Evolutionary conservation across 352 stramenopile genomes (phyloP), one percentile per base, ranked within the genome.

Genomic region (Pythium dissimile): DNA sequence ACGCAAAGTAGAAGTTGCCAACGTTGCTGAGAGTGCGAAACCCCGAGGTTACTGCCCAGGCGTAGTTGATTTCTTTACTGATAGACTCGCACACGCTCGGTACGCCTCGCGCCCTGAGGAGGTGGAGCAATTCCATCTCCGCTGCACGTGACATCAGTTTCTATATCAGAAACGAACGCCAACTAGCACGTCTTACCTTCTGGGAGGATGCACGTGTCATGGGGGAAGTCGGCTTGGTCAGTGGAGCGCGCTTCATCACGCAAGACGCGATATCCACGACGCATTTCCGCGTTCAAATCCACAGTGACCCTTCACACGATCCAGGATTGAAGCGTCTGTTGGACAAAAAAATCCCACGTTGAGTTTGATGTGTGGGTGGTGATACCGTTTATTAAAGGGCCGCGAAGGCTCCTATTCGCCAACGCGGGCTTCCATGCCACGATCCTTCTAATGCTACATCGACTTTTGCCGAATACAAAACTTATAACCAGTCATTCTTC

Each of bases 1-100:
- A 89, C 21, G 82, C 80, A 35, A 88, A 88, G 71, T 90, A 92
- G 61, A 88, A 92, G 55, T 89, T 69, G 57, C 72, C 79, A 27
- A 88, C 76, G 51, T 72, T 78, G 11, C 73, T 64, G 23, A 92
- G 69, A 26, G 80, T 89, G 62, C 75, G 72, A 64, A 89, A 90
- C 16, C 77, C 80, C 7, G 80, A 88, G 9, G 71, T 68, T 16
- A 87, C 80, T 15, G 80, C 78, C 82, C 80, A 90, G 23, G 71
- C 77, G 53, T 88, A 88, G 59, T 85, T 80, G 52, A 92, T 90
- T 64, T 89, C 82, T n/a, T 73, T 71, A 38, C 67, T 85, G 55
- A 92, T 83, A 7, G 82, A 73, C 18, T 83, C 73, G 54, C 80
- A 88, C 31, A 92, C 81, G 38, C 79, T 87, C 20, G 64, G 50